Evolutionary conservation across 495 filamentous ascomycete genomes (phyloP), one percentile per base, ranked within the genome.

Genomic region (Haplographium delicatum): DNA sequence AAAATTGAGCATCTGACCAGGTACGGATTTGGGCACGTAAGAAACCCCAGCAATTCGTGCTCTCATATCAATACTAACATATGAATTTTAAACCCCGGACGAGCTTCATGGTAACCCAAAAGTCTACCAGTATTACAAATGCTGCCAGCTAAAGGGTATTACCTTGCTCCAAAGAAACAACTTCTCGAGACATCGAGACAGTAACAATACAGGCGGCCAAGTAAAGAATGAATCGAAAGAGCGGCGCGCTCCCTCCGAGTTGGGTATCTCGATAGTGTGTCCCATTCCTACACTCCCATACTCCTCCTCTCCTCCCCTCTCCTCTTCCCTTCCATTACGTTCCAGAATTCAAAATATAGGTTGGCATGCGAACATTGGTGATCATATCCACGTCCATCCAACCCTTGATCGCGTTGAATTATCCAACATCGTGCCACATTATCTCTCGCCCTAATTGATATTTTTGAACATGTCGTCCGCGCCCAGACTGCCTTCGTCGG

Each of bases 381-480:
- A 49, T 31, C 51, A 47, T 50, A n/a, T 38, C 27, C 35, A 26
- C 37, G 7, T n/a, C 28, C 58, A 46, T 46, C 53, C 43, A 31
- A 23, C 51, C 51, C 35, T 54, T 38, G 48, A 50, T 47, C 46
- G 46, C 47, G 31, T 53, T 45, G 40, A 46, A 49, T 23, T 43
- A 38, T 51, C 37, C 44, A 44, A 50, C 41, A 30, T 35, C 11
- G n/a, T n/a, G n/a, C n/a, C n/a, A 18, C 25, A 44, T 27, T 26
- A 33, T n/a, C 15, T 24, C 34, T 31, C 20, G 34, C 16, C 50
- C 46, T 69, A 69, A 50, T 68, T 70, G 62, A 83, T 81, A 46
- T 76, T 61, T 60, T 80, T 81, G 62, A 83, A 83, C 52, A 83
- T 62, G 30, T 82, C 78, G 42, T 65, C 70, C 8, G 37, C 60